Conservation (phyloP, 2,329 filamentous ascomycete genomes). For the Podosphaera xanthii region DNA sequence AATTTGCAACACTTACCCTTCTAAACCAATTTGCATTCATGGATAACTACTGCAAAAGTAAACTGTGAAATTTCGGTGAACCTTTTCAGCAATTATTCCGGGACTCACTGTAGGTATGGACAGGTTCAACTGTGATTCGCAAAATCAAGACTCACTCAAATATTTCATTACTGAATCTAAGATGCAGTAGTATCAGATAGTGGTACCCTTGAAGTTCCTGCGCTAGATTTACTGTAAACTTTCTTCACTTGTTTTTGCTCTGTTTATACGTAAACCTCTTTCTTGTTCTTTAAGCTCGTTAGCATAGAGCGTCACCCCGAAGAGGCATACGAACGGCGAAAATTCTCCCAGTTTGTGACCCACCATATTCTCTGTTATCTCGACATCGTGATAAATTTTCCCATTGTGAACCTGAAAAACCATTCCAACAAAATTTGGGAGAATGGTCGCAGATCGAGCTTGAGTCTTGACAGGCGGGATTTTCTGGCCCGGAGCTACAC, state of each 20-base stretch:
- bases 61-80: too few relatives aligned
- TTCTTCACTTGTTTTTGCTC: conserved; percentile 37
- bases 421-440: conserved; percentile 49
- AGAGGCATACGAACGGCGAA: conserved; percentile 26
- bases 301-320: neutral
- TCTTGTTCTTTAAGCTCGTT: conserved; percentile 29
- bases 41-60: too few relatives aligned
- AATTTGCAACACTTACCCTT: too few relatives aligned
- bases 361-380: conserved; percentile 57
- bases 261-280: conserved; percentile 46
- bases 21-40: too few relatives aligned
- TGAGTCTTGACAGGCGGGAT: conserved; percentile 44
- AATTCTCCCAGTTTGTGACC: conserved; percentile 57
- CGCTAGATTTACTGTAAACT: too few relatives aligned
- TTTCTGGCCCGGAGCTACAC: conserved; percentile 25
- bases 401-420: conserved; percentile 53
- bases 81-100: too few relatives aligned
- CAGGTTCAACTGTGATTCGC: too few relatives aligned
- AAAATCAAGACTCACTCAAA: too few relatives aligned
- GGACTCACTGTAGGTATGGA: too few relatives aligned
- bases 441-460: conserved; percentile 46
- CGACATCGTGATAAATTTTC: conserved; percentile 44
- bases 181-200: too few relatives aligned
- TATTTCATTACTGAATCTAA: too few relatives aligned
- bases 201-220: too few relatives aligned